Base-by-base conservation (phyloP, 2,329 filamentous ascomycete species). In the Cercospora beticola region DNA sequence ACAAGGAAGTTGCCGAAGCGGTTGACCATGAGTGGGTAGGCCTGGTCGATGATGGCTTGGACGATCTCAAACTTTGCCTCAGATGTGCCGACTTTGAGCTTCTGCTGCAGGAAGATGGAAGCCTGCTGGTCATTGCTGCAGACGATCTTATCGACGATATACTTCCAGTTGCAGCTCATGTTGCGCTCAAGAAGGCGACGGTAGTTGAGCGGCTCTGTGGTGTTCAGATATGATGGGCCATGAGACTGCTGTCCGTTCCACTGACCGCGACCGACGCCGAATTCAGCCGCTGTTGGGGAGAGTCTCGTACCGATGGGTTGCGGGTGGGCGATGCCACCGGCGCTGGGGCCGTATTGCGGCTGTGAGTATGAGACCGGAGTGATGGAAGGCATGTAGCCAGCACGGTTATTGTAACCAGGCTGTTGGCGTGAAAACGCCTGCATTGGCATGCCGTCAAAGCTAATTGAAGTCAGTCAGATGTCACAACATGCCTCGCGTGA, bases 41-140 rank as follows among this genome's bases (percentile, higher is more conserved):
- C 94, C 79, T 97, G 94, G 46, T 92, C 90, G 70, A 97, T 93
- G 81, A 99, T 99, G 40, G 93, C 92, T 76, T 98, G 93, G 57
- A 99, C 93, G 72, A 99, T 98, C 73, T 97, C 94, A 76, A 92
- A 97, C 81, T 98, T 99, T 80, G 98, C 95, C 77, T 98, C 94
- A 0, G 90, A 86, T 4, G 94, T 97, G 68, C 94, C 94, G 70
- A 97, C 92, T 83, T 99, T 99, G 74, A 99, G 91, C 83, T 99
- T 99, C 82, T 99, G 95, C 80, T 99, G 95, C 56, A 99, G 85
- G 82, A 99, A 99, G 76, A 99, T 98, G 2, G 95, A 99, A 9
- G 96, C 95, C 81, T 99, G 95, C 81, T 99, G 95, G 78, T 99
- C 95, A 80, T 99, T 98, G 83, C 94, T 97, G 87, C 93, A 96